These are phyloP conservation scores for Ganoderma lucidum DNA, from an alignment of 1,284 basidiomycete genomes.

Conservation along the genomic window DNA sequence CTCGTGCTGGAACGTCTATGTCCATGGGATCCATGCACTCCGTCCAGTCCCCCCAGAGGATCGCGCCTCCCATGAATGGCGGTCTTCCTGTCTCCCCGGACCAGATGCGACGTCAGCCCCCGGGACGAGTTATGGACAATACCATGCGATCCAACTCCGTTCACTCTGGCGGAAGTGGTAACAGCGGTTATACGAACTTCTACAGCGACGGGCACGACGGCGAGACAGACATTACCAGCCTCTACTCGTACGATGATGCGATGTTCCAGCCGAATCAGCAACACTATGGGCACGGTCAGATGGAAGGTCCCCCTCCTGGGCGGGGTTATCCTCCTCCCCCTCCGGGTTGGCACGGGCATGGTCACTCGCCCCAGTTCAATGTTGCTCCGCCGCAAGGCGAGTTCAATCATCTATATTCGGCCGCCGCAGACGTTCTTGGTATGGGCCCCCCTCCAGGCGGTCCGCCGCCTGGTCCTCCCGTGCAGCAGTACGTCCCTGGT, in stretches of 20 bases:
- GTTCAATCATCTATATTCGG: slow-evolving; percentile 67
- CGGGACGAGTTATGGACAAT: slow-evolving; percentile 29
- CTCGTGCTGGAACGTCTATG: slow-evolving; percentile 60
- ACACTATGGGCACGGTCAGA: slow-evolving; percentile 26
- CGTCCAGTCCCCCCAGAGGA: slow-evolving; percentile 41
- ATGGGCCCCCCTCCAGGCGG: slow-evolving; percentile 64
- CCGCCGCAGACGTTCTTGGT: slow-evolving; percentile 85
- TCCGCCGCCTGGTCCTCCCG: slow-evolving; percentile 23
- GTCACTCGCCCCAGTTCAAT: slow-evolving; percentile 44
- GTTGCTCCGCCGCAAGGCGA: slow-evolving; percentile 44
- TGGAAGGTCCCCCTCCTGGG: slow-evolving; percentile 33
- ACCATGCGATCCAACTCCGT: slow-evolving; percentile 37
- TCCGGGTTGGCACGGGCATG: slow-evolving; percentile 45
- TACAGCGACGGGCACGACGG: slow-evolving; percentile 37
- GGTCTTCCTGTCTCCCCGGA: slow-evolving; percentile 38
- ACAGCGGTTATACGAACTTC: slow-evolving; percentile 37
- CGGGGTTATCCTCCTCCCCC: slow-evolving; percentile 41
- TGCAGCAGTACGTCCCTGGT: slow-evolving; percentile 29
- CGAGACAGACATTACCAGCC: slow-evolving; percentile 41
- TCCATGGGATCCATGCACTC: slow-evolving; percentile 51
- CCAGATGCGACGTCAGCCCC: slow-evolving; percentile 33
- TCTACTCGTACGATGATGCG: slow-evolving; percentile 48
- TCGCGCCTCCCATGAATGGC: slow-evolving; percentile 28
- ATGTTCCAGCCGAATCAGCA: slow-evolving; percentile 25
- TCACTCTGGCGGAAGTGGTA: slow-evolving; percentile 39